These are phyloP conservation scores for Barbatosphaeria neglecta DNA, from an alignment of 495 filamentous ascomycete species.

Conservation along the genomic window DNA sequence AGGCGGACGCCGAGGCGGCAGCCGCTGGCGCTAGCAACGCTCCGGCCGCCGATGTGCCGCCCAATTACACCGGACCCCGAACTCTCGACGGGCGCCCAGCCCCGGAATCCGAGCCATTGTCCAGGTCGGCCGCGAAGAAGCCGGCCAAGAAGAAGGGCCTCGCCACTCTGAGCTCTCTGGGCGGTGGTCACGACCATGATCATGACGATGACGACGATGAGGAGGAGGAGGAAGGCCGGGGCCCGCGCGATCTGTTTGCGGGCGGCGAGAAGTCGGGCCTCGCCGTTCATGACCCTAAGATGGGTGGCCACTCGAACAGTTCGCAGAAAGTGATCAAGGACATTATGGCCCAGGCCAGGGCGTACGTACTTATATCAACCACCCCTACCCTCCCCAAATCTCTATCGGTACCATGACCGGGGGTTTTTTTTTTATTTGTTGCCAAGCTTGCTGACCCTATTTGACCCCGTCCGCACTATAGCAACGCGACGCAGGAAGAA, in stretches of 20 bases:
- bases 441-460: no score
- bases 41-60: conserved; percentile 11
- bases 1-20: conserved; percentile 30
- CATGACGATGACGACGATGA: conserved; percentile 46
- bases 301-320: conserved; percentile 34
- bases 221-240: conserved; percentile 46
- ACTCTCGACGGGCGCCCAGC: conserved; percentile 45
- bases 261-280: conserved; percentile 95
- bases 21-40: conserved; percentile 7
- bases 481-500: no score
- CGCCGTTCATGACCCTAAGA: conserved; percentile 75
- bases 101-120: conserved; percentile 26
- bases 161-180: conserved; percentile 46
- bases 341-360: conserved; percentile 71
- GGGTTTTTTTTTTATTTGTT: no score
- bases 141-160: conserved; percentile 38
- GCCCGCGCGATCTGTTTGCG: conserved; percentile 74
- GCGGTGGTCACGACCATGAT: conserved; percentile 24
- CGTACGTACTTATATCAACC: conserved; percentile 39
- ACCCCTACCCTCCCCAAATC: not conserved
- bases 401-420: no score
- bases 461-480: no score
- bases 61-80: conserved; percentile 40
- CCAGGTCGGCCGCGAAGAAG: conserved; percentile 26
- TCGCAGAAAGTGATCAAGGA: conserved; percentile 58